Conservation (phyloP, 257 asterid genomes). For the Solanum chmielewskii region DNA sequence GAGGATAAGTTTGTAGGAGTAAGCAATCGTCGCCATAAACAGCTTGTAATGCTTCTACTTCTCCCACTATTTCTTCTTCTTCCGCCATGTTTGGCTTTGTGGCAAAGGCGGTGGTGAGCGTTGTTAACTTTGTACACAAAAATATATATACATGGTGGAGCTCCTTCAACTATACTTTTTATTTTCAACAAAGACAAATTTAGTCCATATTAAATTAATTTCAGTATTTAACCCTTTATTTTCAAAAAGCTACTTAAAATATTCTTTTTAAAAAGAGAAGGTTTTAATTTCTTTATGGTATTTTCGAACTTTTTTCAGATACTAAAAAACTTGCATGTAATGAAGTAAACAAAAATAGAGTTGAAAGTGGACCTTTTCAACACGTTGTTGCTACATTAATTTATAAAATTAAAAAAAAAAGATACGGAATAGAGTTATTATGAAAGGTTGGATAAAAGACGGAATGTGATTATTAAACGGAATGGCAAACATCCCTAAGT, state of each 20-base stretch:
- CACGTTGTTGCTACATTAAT: neutral
- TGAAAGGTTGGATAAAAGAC: neutral
- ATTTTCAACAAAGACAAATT: neutral
- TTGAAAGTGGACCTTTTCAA: neutral
- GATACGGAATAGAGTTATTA: too few relatives aligned
- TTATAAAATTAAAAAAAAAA: too few relatives aligned
- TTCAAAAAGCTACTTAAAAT: neutral
- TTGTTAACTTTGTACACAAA: neutral
- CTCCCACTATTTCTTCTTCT: conserved; percentile 50
- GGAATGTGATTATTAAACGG: too few relatives aligned
- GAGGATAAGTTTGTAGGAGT: conserved; percentile 46
- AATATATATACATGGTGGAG: neutral
- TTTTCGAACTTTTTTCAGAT: neutral
- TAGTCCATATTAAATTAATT: neutral
- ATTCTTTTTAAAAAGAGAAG: too few relatives aligned
- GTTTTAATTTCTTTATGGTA: neutral
- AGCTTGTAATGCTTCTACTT: conserved; percentile 68
- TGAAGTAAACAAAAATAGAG: neutral
- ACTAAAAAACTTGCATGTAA: neutral
- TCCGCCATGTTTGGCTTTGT: conserved; percentile 27
- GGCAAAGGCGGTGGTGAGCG: neutral
- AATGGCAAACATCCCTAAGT: too few relatives aligned
- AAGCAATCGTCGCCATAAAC: conserved; percentile 71
- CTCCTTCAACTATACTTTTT: neutral
- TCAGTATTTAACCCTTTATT: neutral